Percentiles rank a stretch among this genome's conserved stretches.
These are phyloP conservation scores for Ogataea nitratoaversa DNA, from an alignment of 805 yeast genomes.

Conservation along the genomic window DNA sequence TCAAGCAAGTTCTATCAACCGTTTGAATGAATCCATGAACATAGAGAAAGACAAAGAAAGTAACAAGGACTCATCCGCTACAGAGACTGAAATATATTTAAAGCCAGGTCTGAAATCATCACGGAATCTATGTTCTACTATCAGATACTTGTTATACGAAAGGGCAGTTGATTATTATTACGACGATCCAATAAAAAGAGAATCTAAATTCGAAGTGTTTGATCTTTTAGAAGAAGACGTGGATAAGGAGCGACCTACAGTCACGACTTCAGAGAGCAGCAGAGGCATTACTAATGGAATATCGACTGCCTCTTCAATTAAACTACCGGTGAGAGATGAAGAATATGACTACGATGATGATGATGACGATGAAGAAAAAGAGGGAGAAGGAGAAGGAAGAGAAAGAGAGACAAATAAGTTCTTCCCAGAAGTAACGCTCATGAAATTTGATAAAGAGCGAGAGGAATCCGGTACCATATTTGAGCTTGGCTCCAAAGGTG, in stretches of 20 bases:
- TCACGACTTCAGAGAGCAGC: conserved; percentile 9
- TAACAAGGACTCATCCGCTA: neutral
- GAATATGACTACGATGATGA: conserved; percentile 32
- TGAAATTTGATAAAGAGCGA: no score
- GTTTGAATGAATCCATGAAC: neutral
- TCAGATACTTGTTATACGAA: conserved; percentile 70
- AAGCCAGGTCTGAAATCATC: conserved; percentile 45
- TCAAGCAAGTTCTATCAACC: conserved; percentile 1
- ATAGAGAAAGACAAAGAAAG: neutral
- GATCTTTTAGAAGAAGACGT: conserved; percentile 28
- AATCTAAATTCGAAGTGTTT: conserved; percentile 13
- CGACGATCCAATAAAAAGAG: conserved; percentile 7
- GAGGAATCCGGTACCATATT: no score
- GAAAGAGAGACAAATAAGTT: neutral
- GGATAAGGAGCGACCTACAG: conserved; percentile 25
- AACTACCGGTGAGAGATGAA: conserved; percentile 17
- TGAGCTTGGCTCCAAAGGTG: conserved; percentile 11
- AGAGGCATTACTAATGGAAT: neutral
- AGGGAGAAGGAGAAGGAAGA: neutral
- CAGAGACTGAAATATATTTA: conserved; percentile 36
- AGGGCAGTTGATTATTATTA: conserved; percentile 49
- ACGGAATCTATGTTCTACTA: conserved; percentile 56
- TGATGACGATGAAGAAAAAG: conserved; percentile 21
- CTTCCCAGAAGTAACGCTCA: no score
- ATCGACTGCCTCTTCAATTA: neutral